Evolutionary conservation across 768 basidiomycete species (phyloP).

Genomic region (Suillus ampliporus): DNA sequence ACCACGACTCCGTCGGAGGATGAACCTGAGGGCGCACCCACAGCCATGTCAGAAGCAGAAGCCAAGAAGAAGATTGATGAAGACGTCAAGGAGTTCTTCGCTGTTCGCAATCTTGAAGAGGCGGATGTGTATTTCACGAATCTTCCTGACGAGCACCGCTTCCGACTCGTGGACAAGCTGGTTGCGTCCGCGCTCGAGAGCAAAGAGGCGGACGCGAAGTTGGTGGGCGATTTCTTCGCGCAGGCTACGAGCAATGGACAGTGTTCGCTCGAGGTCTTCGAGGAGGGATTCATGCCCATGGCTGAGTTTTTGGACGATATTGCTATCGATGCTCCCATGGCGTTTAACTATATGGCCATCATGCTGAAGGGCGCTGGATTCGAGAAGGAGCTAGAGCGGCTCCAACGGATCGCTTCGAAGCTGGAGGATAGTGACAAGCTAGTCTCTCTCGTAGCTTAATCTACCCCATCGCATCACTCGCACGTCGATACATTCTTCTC

Average conservation of each 20-base stretch:
- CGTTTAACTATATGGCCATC: slow-evolving; percentile 73
- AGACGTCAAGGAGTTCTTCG: slow-evolving; percentile 87
- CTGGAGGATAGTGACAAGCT: slow-evolving; percentile 65
- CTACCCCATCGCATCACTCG: slow-evolving; percentile 19
- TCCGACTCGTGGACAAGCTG: slow-evolving; percentile 74
- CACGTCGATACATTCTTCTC: slow-evolving; percentile 18
- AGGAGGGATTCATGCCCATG: slow-evolving; percentile 72
- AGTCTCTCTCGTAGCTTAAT: slow-evolving; percentile 49
- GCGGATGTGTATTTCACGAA: slow-evolving; percentile 85
- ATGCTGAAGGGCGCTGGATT: slow-evolving; percentile 76
- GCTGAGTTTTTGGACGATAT: slow-evolving; percentile 88
- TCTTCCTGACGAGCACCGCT: slow-evolving; percentile 68
- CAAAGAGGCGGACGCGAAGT: slow-evolving; percentile 79
- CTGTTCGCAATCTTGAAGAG: slow-evolving; percentile 82
- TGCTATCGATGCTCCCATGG: slow-evolving; percentile 89
- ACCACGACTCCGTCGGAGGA: slow-evolving; percentile 54
- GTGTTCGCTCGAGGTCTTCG: slow-evolving; percentile 65
- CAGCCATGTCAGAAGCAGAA: slow-evolving; percentile 66
- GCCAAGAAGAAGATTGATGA: slow-evolving; percentile 80
- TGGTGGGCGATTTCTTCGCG: slow-evolving; percentile 78
- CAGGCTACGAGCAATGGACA: slow-evolving; percentile 64
- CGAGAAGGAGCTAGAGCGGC: slow-evolving; percentile 59
- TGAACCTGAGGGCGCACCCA: slow-evolving; percentile 36
- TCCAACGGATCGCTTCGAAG: slow-evolving; percentile 62
- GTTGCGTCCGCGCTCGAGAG: slow-evolving; percentile 76